Percentiles rank a stretch among this genome's conserved stretches.
These are phyloP conservation scores for Solanum chiquidenum DNA, from an alignment of 257 asterid species.

Conservation along the genomic window DNA sequence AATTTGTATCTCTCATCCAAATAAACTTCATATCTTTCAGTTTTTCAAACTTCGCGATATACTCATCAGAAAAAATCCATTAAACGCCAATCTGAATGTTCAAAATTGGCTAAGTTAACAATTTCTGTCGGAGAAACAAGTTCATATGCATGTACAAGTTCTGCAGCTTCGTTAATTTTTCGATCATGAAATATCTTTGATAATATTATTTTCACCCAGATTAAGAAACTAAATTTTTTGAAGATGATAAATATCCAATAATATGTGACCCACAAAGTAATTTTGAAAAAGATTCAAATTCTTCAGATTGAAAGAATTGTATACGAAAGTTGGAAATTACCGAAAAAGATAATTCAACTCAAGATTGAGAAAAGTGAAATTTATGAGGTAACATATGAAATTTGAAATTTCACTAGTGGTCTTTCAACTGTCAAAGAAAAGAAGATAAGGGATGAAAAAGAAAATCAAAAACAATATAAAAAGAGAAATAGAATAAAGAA, in stretches of 20 bases:
- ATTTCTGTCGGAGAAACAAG: too few species aligned
- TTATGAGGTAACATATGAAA: too few species aligned
- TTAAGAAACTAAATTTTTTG: background rate
- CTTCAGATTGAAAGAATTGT: too few species aligned
- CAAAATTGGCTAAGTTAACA: too few species aligned
- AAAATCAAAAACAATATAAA: too few species aligned
- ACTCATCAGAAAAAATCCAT: too few species aligned
- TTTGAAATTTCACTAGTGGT: too few species aligned
- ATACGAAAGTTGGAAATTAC: too few species aligned
- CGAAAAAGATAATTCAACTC: too few species aligned
- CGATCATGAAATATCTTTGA: background rate
- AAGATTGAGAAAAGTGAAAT: too few species aligned
- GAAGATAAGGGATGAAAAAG: background rate
- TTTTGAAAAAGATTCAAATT: too few species aligned
- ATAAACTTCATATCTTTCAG: conserved; percentile 24
- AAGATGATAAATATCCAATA: background rate
- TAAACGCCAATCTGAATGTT: background rate
- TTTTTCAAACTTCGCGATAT: background rate
- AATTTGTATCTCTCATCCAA: conserved; percentile 32
- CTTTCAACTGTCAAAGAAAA: background rate
- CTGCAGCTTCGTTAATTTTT: too few species aligned
- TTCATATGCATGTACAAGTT: background rate
- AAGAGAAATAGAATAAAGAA: background rate
- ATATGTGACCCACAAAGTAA: background rate
- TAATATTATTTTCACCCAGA: background rate